These are phyloP conservation scores for Solanum etuberosum DNA, from an alignment of 257 asterid genomes.

Conservation along the genomic window DNA sequence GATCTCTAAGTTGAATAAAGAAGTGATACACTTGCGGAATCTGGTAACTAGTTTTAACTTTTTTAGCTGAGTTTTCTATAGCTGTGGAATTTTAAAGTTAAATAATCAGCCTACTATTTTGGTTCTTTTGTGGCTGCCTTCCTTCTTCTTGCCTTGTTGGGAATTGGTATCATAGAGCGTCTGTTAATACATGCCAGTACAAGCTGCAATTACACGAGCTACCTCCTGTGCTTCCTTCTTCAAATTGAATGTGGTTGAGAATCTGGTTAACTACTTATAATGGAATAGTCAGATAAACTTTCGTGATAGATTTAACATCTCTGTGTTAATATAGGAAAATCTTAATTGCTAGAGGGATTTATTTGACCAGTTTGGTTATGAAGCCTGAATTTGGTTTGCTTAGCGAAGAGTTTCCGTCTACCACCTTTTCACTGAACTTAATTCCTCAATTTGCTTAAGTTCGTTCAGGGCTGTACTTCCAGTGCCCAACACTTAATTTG, in stretches of 20 bases:
- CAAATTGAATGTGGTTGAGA: neutral
- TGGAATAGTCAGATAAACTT: neutral
- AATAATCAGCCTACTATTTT: neutral
- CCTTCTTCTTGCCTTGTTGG: neutral
- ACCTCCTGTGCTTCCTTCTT: neutral
- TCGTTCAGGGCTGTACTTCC: neutral
- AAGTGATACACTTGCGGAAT: constrained; percentile 48
- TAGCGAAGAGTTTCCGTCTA: neutral
- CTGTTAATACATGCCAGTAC: neutral
- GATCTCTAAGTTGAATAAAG: constrained; percentile 52
- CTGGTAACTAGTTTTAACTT: constrained; percentile 27
- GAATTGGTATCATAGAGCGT: neutral
- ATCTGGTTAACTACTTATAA: neutral
- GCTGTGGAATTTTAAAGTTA: neutral
- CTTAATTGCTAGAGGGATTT: neutral
- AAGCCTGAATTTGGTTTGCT: neutral
- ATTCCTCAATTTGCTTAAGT: neutral
- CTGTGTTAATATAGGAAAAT: neutral
- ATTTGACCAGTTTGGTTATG: neutral
- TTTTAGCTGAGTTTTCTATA: neutral
- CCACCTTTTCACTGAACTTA: neutral
- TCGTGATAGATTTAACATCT: neutral
- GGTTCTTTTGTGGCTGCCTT: neutral
- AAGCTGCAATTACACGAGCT: neutral
- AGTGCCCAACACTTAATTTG: neutral